Evolutionary conservation across 2,329 filamentous ascomycete genomes (phyloP).

Genomic region (Zasmidium cellare): DNA sequence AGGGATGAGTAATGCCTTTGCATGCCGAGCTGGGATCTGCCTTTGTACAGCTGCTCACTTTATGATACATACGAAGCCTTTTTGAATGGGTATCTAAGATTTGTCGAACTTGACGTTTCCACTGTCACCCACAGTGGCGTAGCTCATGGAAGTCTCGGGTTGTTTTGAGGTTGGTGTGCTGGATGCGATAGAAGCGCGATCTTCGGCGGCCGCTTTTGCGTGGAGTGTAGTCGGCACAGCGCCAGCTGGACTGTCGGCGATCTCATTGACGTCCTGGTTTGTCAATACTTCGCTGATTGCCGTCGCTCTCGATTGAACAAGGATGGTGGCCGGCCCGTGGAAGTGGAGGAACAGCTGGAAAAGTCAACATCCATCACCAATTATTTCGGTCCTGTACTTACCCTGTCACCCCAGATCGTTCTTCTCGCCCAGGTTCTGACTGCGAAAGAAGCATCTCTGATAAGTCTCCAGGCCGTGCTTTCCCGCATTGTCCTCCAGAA

Average conservation of each 20-base stretch:
- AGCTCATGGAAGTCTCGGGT: slow-evolving; percentile 33
- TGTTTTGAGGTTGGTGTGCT: slow-evolving; percentile 19
- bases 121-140: slow-evolving; percentile 32
- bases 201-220: slow-evolving; percentile 33
- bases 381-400: slow-evolving; percentile 31
- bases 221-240: slow-evolving; percentile 59
- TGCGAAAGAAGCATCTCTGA: slow-evolving; percentile 65
- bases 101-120: slow-evolving; percentile 36
- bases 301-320: slow-evolving; percentile 84
- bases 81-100: slow-evolving; percentile 1
- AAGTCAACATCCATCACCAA: slow-evolving; percentile 2
- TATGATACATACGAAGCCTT: neutral
- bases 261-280: slow-evolving; percentile 79
- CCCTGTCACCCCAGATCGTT: slow-evolving; percentile 88
- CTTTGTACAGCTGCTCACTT: neutral
- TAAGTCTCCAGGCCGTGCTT: slow-evolving; percentile 69
- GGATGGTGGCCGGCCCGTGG: slow-evolving; percentile 77
- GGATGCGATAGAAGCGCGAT: slow-evolving; percentile 21
- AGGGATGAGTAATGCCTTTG: slow-evolving; percentile 9
- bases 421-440: slow-evolving; percentile 75
- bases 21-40: neutral
- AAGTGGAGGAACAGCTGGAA: slow-evolving; percentile 79
- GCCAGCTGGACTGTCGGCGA: slow-evolving; percentile 79
- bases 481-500: slow-evolving; percentile 73
- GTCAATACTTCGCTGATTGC: slow-evolving; percentile 77